Evolutionary conservation across 176 grass and related monocot genomes (phyloP).

Genomic region (Cenchrus fungigraminus): DNA sequence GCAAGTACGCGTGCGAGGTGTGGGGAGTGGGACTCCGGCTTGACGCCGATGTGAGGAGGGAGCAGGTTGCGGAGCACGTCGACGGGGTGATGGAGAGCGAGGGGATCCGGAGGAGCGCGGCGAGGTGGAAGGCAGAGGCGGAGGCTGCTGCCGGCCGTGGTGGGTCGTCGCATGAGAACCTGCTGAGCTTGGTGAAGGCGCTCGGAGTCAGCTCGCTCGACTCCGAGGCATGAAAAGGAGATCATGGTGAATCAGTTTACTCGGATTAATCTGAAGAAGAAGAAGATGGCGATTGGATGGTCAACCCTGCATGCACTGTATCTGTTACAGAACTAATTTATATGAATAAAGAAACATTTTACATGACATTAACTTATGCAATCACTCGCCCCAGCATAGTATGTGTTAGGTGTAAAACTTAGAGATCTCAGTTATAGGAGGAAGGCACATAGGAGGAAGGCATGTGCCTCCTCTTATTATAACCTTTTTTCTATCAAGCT

Average conservation of each 20-base stretch:
- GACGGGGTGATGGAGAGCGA: neutral
- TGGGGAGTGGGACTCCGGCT: neutral
- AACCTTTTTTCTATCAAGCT: too few species aligned
- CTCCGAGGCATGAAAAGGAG: neutral
- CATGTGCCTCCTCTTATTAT: too few species aligned
- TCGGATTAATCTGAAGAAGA: neutral
- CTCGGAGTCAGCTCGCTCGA: neutral
- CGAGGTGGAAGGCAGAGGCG: neutral
- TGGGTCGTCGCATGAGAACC: neutral
- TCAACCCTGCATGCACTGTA: too few species aligned
- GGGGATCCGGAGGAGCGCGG: neutral
- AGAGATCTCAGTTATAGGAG: too few species aligned
- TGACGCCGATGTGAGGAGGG: neutral
- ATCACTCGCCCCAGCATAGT: too few species aligned
- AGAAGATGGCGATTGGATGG: too few species aligned
- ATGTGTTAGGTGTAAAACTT: too few species aligned
- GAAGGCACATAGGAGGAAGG: too few species aligned
- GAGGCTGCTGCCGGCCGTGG: neutral
- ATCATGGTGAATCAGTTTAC: neutral
- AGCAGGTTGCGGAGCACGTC: neutral
- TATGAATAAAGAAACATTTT: too few species aligned
- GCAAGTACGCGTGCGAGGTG: conserved; percentile 28
- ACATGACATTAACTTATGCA: too few species aligned
- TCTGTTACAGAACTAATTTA: too few species aligned
- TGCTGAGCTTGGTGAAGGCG: neutral